Percentiles rank a stretch among this genome's conserved stretches.
Evolutionary conservation across 2,329 filamentous ascomycete species (phyloP).

Genomic region (Pseudonectria foliicola): DNA sequence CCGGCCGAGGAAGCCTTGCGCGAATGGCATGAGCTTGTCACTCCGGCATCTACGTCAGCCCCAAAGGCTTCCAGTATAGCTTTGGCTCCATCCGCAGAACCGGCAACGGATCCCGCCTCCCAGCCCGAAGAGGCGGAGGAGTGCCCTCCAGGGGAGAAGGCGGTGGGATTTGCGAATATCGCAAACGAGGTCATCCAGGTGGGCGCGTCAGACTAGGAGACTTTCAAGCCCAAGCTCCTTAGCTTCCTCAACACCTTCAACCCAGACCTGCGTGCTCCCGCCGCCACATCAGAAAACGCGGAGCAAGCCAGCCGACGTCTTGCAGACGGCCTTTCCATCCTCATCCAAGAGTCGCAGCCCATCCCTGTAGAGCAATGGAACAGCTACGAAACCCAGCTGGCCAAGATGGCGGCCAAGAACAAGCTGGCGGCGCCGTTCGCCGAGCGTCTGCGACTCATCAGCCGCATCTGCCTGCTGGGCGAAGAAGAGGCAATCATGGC

Average conservation of each 20-base stretch:
- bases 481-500: conserved; percentile 23
- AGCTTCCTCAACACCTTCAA: neutral
- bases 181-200: neutral
- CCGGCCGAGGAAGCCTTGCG: too few species aligned
- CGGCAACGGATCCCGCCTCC: too few species aligned
- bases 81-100: too few species aligned
- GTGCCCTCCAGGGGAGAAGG: too few species aligned
- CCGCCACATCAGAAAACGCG: neutral
- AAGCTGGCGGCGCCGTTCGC: conserved; percentile 11
- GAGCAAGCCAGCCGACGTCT: conserved; percentile 1
- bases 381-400: conserved; percentile 17
- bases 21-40: too few species aligned
- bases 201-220: neutral
- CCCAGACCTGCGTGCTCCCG: neutral
- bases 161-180: neutral
- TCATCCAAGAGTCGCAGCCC: conserved; percentile 4
- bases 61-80: too few species aligned
- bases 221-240: conserved; percentile 1
- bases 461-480: conserved; percentile 18
- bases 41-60: too few species aligned
- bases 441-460: conserved; percentile 16
- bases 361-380: conserved; percentile 17
- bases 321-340: neutral
- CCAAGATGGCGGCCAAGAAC: conserved; percentile 5
- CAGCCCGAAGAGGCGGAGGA: too few species aligned